Conservation (phyloP, 2,329 filamentous ascomycete genomes). For the Aspergillus tamarii region DNA sequence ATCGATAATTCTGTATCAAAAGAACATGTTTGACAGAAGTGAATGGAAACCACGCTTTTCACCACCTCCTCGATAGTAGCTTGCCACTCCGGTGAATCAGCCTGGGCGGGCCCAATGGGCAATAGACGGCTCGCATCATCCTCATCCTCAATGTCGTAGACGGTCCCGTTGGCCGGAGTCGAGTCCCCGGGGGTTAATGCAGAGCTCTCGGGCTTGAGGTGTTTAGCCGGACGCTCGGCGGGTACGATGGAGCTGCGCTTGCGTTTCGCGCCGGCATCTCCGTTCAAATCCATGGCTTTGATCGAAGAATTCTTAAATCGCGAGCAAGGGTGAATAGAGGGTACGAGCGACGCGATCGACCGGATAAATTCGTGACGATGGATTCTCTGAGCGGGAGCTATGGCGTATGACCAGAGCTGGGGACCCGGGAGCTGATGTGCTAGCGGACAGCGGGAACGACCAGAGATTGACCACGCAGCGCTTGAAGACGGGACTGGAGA, state of each 20-base stretch:
- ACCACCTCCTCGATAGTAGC: constrained; percentile 93
- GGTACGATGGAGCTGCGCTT: constrained; percentile 56
- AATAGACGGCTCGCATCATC: constrained; percentile 51
- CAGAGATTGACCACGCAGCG: constrained; percentile 2
- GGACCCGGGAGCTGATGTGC: constrained; percentile 9
- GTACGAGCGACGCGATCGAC: constrained; percentile 15
- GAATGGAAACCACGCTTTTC: constrained; percentile 94
- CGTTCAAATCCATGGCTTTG: constrained; percentile 52
- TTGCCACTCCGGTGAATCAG: constrained; percentile 87
- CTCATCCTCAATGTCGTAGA: constrained; percentile 49
- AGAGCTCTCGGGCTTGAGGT: constrained; percentile 54
- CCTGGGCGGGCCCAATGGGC: constrained; percentile 52
- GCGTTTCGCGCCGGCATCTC: constrained; percentile 55
- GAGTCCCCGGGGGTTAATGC: constrained; percentile 44
- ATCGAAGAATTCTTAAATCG: constrained; percentile 14
- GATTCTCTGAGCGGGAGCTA: constrained; percentile 14
- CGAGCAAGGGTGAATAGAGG: constrained; percentile 10
- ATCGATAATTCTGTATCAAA: constrained; percentile 97
- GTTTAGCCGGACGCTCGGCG: constrained; percentile 58
- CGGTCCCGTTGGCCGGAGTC: constrained; percentile 47
- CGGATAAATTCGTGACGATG: constrained; percentile 19
- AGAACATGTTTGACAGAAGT: constrained; percentile 96
- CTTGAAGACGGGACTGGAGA: background rate
- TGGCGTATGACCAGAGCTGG: constrained; percentile 11
- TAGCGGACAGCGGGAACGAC: background rate